Percentiles rank a stretch among this genome's conserved stretches.
These are phyloP conservation scores for Alternaria consortialis DNA, from an alignment of 2,329 filamentous ascomycete species.

Conservation along the genomic window DNA sequence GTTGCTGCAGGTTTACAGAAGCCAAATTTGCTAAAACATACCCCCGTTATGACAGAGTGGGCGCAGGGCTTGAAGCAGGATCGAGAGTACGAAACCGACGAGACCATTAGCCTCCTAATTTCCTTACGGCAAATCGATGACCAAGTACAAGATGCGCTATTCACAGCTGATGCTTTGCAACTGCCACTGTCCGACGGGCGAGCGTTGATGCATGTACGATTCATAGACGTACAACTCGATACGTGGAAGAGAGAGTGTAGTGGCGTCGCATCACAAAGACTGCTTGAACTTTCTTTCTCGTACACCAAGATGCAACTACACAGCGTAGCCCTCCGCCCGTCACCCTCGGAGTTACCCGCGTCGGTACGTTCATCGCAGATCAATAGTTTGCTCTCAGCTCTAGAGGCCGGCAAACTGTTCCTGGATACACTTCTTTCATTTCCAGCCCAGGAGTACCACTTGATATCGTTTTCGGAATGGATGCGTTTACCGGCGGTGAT, in stretches of 20 bases:
- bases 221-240: constrained; percentile 39
- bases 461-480: constrained; percentile 47
- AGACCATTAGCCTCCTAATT: constrained; percentile 35
- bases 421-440: constrained; percentile 76
- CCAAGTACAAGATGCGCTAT: constrained; percentile 43
- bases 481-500: constrained; percentile 43
- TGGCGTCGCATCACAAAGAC: constrained; percentile 23
- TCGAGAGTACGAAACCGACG: constrained; percentile 39
- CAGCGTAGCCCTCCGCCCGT: constrained; percentile 35
- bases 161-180: constrained; percentile 27
- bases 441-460: constrained; percentile 63
- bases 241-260: constrained; percentile 32
- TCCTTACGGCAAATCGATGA: constrained; percentile 44
- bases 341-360: not conserved
- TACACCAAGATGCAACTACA: constrained; percentile 43
- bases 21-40: constrained; percentile 44
- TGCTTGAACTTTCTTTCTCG: constrained; percentile 38
- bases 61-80: constrained; percentile 27
- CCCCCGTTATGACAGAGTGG: constrained; percentile 41
- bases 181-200: constrained; percentile 39
- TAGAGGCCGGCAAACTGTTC: constrained; percentile 72
- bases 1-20: constrained; percentile 41
- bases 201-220: constrained; percentile 40
- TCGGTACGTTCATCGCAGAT: constrained; percentile 26
- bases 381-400: constrained; percentile 34